Base-by-base conservation (phyloP, 1,139 yeast genomes). In the Suhomyces bribrorum region DNA sequence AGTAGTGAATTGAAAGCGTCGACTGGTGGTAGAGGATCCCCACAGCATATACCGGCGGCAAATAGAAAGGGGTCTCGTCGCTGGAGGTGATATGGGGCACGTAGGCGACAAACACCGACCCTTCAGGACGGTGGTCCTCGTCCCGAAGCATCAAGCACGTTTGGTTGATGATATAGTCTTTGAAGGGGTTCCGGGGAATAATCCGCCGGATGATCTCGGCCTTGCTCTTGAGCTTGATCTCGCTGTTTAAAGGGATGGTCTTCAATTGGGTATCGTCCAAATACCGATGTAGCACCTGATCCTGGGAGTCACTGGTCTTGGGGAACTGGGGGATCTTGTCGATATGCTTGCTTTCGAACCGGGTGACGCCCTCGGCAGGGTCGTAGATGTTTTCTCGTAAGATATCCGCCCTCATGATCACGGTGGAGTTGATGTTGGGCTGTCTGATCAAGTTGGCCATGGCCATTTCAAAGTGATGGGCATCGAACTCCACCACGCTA, bases 391-490 rank as follows among this genome's bases (percentile, higher is more conserved):
- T 69, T 49, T 85, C 90, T 32, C 69, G 66, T 32, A 89, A 61
- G 18, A 90, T 80, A 60, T 90, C 97, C 0, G 97, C 95, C 52
- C 97, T 69, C 66, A 90, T 69, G 27, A 90, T 85, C 22, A 88
- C 94, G 0, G 97, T 86, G 7, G 97, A 90, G 61, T 90, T 90
- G 61, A 90, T 85, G 58, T 90, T 87, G 11, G 97, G 97, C 46
- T 88, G 89, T 44, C 76, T 73, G 39, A 90, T 84, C 46, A 90
- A 71, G 59, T 89, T 86, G 31, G 77, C 61, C 92, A 88, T 85
- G 5, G 96, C 96, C 8, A 68, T 64, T 42, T 80, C 81, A 55
- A 83, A 89, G 62, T 88, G 86, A 5, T 49, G 53, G 9, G 62
- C 52, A n/a, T 57, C 59, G 45, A 78, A 77, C 4, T 66, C 74